Base-by-base conservation (phyloP, 306 rosid genomes). In the Phaseolus lunatus region DNA sequence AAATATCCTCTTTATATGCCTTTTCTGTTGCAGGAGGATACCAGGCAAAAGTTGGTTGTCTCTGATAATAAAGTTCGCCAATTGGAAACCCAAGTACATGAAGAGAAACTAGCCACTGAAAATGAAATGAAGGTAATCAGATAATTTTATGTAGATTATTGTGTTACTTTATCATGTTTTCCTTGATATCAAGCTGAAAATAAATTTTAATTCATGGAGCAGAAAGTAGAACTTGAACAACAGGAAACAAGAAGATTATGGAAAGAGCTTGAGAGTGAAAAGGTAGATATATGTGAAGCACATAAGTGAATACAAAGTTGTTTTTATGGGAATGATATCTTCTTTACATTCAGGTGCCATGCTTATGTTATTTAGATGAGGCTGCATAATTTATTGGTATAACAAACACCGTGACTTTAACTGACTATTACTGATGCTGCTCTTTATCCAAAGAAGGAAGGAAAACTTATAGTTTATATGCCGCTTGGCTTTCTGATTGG, bases 11-110 rank as follows among this genome's bases (percentile, higher is more conserved):
- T 64, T 81, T 13, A 78, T 78, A 78, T 78, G 80, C 49, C 70
- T 49, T 86, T 9, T 75, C 72, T 62, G 76, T 81, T 88, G 81
- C 88, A 94, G 98, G 97, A 92, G 84, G 96, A 89, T 74, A 82
- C 93, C 22, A 85, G 98, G 85, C 86, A 94, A 88, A 94, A 88
- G 77, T 77, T 94, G 85, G 95, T 90, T 79, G 73, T 64, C 44
- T 90, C 97, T 27, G 98, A 94, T 76, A 88, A 92, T 76, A 92
- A 86, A 81, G 88, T 84, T 73, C 96, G 98, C 80, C 98, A 89
- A 85, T 84, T 92, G 75, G 98, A 94, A 84, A 80, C 93, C 61
- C 92, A 84, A 86, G 69, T 89, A 45, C 81, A 82, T 77, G 92
- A 88, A 80, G 90, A 86, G 88, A 95, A 88, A 82, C 81, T 79